phyloP scores from a whole-genome alignment of 2,329 filamentous ascomycete genomes.

The Cladosporium phlei region DNA sequence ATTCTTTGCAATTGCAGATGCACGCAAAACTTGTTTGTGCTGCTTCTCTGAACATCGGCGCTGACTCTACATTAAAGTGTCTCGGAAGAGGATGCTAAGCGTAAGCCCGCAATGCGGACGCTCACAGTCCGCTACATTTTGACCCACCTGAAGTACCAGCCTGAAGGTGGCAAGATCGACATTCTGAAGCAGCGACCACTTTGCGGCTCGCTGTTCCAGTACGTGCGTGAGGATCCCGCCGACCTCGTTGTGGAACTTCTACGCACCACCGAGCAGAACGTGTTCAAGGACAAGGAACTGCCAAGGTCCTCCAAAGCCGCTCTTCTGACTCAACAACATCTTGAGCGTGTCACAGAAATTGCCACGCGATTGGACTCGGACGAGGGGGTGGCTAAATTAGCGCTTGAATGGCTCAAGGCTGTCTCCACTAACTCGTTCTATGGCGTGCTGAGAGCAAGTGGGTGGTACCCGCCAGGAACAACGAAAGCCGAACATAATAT shows the following conservation, averaged over 20 bases:
- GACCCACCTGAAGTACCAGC: slow-evolving; percentile 71
- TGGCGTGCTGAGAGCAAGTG: slow-evolving; percentile 71
- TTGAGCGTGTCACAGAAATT: slow-evolving; percentile 47
- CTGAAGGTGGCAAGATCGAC: slow-evolving; percentile 72
- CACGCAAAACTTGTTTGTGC: no score
- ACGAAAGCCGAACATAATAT: slow-evolving; percentile 20
- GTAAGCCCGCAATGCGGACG: slow-evolving; percentile 73
- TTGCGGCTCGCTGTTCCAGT: slow-evolving; percentile 66
- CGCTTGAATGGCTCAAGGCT: slow-evolving; percentile 69
- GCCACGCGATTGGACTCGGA: slow-evolving; percentile 48
- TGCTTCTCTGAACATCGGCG: no score
- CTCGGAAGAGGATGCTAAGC: slow-evolving; percentile 54
- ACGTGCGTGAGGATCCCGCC: slow-evolving; percentile 72
- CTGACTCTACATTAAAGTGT: no score
- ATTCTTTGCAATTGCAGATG: not conserved
- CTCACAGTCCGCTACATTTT: slow-evolving; percentile 79
- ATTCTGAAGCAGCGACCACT: slow-evolving; percentile 71
- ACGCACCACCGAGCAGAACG: slow-evolving; percentile 61
- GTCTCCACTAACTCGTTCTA: slow-evolving; percentile 69
- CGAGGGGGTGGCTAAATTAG: slow-evolving; percentile 60
- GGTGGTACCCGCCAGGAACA: slow-evolving; percentile 75
- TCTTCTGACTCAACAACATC: slow-evolving; percentile 38
- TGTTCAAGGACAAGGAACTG: slow-evolving; percentile 71
- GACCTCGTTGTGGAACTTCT: slow-evolving; percentile 72
- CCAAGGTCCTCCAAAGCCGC: slow-evolving; percentile 62